These are phyloP conservation scores for Anethum foeniculum DNA, from an alignment of 140 eudicot genomes.

Conservation along the genomic window DNA sequence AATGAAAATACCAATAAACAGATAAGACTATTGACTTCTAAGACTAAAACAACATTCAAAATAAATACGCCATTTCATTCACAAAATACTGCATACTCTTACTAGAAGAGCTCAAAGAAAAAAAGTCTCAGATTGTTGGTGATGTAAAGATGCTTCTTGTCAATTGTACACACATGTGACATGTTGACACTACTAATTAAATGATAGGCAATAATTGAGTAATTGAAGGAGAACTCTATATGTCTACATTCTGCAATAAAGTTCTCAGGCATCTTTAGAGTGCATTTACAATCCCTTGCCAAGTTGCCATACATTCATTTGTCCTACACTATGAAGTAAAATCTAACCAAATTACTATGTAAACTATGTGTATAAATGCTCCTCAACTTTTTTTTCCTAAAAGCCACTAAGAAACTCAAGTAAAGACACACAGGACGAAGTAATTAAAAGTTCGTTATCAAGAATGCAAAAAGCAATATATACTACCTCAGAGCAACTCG, in stretches of 20 bases:
- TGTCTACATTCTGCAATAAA: not conserved
- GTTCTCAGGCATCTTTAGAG: not conserved
- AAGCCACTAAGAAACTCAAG: not conserved
- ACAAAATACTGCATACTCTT: not conserved
- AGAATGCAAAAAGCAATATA: not conserved
- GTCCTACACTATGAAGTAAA: not conserved
- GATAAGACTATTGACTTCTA: not conserved
- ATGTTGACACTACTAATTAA: not conserved
- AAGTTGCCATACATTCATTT: not conserved
- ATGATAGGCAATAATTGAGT: not conserved
- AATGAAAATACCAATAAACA: not conserved
- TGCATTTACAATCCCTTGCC: not conserved
- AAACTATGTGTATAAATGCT: not conserved
- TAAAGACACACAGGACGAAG: not conserved
- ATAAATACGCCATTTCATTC: not conserved
- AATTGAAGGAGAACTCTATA: not conserved
- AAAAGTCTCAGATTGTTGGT: not conserved
- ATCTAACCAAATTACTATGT: not conserved
- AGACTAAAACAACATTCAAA: not conserved
- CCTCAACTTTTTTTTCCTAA: not conserved
- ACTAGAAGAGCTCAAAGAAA: not conserved
- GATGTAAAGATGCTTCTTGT: not conserved
- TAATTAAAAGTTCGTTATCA: not conserved
- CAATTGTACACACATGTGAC: not conserved
- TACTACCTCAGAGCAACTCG: conserved; percentile 84